Percentiles rank a stretch among this genome's conserved stretches.
phyloP scores from a whole-genome alignment of 2,329 filamentous ascomycete genomes.

The Botrytis deweyae region DNA sequence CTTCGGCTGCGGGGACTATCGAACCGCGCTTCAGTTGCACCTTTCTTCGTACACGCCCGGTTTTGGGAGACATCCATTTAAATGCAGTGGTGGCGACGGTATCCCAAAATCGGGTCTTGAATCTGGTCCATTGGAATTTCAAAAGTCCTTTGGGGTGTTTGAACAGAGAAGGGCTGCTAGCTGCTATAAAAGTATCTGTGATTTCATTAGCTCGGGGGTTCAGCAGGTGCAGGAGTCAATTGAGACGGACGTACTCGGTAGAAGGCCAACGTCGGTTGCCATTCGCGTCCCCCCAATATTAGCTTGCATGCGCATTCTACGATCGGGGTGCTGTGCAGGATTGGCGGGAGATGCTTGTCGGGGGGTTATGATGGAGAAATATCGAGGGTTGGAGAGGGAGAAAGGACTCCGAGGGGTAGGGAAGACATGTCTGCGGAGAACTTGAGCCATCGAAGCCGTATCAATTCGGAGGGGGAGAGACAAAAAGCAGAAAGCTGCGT shows the following conservation, averaged over 20 bases:
- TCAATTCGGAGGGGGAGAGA: background rate
- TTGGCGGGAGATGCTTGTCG: conserved; percentile 19
- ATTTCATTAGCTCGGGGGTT: background rate
- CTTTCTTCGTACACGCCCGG: conserved; percentile 18
- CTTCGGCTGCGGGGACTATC: conserved; percentile 54
- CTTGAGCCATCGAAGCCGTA: conserved; percentile 29
- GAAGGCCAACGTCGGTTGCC: conserved; percentile 33
- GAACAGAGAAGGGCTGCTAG: conserved; percentile 37
- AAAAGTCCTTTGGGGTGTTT: conserved; percentile 30
- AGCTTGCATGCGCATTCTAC: conserved; percentile 8
- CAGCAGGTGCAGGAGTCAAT: conserved; percentile 3
- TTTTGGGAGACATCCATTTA: conserved; percentile 27
- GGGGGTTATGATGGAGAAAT: conserved; percentile 29
- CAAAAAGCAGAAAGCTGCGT: background rate
- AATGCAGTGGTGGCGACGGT: conserved; percentile 28
- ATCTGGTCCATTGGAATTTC: conserved; percentile 35
- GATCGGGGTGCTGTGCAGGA: conserved; percentile 3
- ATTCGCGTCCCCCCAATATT: conserved; percentile 1
- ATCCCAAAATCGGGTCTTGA: conserved; percentile 33
- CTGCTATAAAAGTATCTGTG: conserved; percentile 42
- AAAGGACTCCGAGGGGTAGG: conserved; percentile 20
- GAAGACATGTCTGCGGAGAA: conserved; percentile 33
- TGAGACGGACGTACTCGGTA: conserved; percentile 29
- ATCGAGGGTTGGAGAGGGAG: conserved; percentile 25
- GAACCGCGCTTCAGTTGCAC: conserved; percentile 45